phyloP scores from a whole-genome alignment of 441 rosid species.

The Bruguiera hainesii region DNA sequence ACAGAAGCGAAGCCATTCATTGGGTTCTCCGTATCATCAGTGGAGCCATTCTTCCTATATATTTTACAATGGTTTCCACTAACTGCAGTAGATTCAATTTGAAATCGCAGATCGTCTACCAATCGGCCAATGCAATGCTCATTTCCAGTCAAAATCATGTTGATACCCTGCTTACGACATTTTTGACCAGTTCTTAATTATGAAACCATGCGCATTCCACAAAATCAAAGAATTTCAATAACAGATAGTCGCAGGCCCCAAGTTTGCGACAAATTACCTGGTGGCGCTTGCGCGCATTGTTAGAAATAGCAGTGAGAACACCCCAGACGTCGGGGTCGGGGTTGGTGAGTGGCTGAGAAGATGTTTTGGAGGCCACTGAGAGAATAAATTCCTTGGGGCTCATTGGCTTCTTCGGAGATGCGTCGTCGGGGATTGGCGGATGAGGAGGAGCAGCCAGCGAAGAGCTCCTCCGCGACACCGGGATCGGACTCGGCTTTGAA shows the following conservation, averaged over 20 bases:
- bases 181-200: slow-evolving; percentile 17
- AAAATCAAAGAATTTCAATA: neutral
- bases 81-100: slow-evolving; percentile 61
- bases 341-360: slow-evolving; percentile 69
- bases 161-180: slow-evolving; percentile 52
- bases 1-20: slow-evolving; percentile 31
- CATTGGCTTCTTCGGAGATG: slow-evolving; percentile 38
- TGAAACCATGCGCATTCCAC: neutral
- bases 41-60: slow-evolving; percentile 38
- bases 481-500: slow-evolving; percentile 27
- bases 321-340: slow-evolving; percentile 79
- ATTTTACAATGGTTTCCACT: slow-evolving; percentile 85
- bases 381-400: slow-evolving; percentile 46
- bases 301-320: slow-evolving; percentile 85
- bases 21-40: slow-evolving; percentile 29
- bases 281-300: slow-evolving; percentile 70
- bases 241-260: neutral
- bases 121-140: slow-evolving; percentile 73
- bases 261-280: slow-evolving; percentile 41
- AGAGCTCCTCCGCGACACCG: slow-evolving; percentile 31
- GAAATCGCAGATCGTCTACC: slow-evolving; percentile 57
- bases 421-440: slow-evolving; percentile 20
- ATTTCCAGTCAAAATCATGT: slow-evolving; percentile 66
- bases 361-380: slow-evolving; percentile 56
- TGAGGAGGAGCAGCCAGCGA: slow-evolving; percentile 26